These are phyloP conservation scores for Phialophora verrucosa DNA, from an alignment of 2,329 filamentous ascomycete genomes.

Conservation along the genomic window DNA sequence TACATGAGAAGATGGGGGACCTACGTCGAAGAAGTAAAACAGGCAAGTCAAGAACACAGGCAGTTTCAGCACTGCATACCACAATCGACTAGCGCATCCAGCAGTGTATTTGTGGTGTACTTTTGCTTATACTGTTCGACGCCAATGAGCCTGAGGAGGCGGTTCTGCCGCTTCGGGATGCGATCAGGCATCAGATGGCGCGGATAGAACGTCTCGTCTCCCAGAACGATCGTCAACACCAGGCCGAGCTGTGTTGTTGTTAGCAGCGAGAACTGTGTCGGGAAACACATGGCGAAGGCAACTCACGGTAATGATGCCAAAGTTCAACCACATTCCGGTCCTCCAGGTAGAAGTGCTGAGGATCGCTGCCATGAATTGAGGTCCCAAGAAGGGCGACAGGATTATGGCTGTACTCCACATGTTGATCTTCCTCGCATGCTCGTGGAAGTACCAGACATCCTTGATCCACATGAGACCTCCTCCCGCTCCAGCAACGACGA, in stretches of 20 bases:
- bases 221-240: conserved; percentile 37
- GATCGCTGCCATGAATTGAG: conserved; percentile 57
- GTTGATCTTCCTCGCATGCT: conserved; percentile 50
- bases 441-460: conserved; percentile 67
- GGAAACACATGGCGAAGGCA: neutral
- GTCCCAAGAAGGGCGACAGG: conserved; percentile 49
- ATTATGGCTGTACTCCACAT: conserved; percentile 49
- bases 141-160: conserved; percentile 40
- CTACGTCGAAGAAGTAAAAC: conserved; percentile 44
- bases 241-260: conserved; percentile 30
- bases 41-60: conserved; percentile 42
- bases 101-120: conserved; percentile 49
- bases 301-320: conserved; percentile 35
- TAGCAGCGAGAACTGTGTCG: neutral
- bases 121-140: conserved; percentile 41
- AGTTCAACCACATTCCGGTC: conserved; percentile 43
- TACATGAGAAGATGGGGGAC: conserved; percentile 42
- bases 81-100: conserved; percentile 50
- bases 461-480: conserved; percentile 60
- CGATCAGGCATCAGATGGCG: conserved; percentile 37
- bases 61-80: conserved; percentile 47
- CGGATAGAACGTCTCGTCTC: conserved; percentile 44
- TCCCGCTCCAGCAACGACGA: conserved; percentile 49
- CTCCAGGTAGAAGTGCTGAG: conserved; percentile 49
- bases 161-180: conserved; percentile 36